A percentile compares a stretch with the other conserved stretches of the same genome.
Conservation (phyloP, 2,329 filamentous ascomycete species). For the Sporothrix schenckii region DNA sequence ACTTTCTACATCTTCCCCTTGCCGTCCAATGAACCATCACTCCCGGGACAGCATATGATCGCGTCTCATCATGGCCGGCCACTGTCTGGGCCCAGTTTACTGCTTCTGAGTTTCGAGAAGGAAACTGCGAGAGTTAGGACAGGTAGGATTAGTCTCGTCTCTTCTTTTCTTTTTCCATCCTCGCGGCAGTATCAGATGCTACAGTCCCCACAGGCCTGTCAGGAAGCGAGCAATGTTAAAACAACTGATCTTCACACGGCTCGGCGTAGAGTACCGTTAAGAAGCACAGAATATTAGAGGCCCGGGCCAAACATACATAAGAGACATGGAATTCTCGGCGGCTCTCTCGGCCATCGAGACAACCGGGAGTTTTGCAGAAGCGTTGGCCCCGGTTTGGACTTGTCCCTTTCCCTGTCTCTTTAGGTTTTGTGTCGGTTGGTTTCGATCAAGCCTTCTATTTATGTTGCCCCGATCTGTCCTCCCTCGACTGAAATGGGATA, state of each 20-base stretch:
- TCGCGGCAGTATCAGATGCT: neutral
- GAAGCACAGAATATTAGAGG: neutral
- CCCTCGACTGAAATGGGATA: neutral
- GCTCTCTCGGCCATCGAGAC: neutral
- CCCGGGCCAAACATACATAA: neutral
- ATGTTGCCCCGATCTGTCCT: neutral
- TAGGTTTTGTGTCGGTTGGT: neutral
- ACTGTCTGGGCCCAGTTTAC: too few relatives aligned
- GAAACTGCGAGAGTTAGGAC: neutral
- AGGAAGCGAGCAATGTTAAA: neutral
- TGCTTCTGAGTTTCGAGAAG: neutral
- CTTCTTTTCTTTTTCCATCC: neutral
- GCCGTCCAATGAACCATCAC: neutral
- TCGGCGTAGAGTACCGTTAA: neutral
- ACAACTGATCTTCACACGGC: constrained; percentile 11
- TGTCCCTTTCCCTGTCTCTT: neutral
- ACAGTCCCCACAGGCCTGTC: neutral
- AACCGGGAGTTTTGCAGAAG: neutral
- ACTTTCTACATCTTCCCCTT: neutral
- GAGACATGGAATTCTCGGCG: neutral
- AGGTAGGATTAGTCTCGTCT: neutral
- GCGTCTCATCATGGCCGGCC: neutral
- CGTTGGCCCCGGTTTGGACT: neutral
- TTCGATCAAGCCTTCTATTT: neutral
- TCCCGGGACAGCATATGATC: neutral